phyloP scores from a whole-genome alignment of 441 rosid species.

The Populus hybrid region DNA sequence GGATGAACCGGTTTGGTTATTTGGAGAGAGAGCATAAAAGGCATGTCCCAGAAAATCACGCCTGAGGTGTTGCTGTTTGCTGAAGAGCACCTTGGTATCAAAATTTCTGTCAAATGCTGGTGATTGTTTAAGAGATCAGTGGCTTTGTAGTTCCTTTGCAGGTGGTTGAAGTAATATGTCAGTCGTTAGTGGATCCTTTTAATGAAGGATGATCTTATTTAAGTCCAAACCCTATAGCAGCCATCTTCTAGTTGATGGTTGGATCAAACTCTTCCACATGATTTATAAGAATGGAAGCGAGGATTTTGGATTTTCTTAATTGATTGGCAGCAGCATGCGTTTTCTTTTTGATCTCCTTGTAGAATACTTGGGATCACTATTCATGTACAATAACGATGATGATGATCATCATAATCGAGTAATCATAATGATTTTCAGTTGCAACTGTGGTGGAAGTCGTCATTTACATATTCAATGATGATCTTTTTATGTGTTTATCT shows the following conservation, averaged over 20 bases:
- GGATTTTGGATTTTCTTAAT: neutral
- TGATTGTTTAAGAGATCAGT: neutral
- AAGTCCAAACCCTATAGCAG: neutral
- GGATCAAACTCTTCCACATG: slow-evolving; percentile 1
- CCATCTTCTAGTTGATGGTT: slow-evolving; percentile 9
- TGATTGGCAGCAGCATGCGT: neutral
- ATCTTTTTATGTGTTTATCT: neutral
- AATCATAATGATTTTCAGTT: neutral
- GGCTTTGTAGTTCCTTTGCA: neutral
- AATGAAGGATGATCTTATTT: neutral
- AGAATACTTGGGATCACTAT: neutral
- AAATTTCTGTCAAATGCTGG: neutral
- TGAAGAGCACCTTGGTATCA: neutral
- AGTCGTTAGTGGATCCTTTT: neutral
- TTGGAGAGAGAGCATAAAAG: slow-evolving; percentile 42
- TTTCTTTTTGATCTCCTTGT: neutral
- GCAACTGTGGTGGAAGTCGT: neutral
- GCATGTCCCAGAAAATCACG: slow-evolving; percentile 33
- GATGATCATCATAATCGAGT: neutral
- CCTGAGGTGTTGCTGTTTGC: slow-evolving; percentile 4
- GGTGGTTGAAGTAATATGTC: neutral
- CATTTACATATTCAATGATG: neutral
- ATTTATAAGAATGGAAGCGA: slow-evolving; percentile 9
- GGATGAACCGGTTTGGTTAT: slow-evolving; percentile 28
- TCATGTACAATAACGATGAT: slow-evolving; percentile 13